Evolutionary conservation across 2,329 filamentous ascomycete species (phyloP), one percentile per base, ranked within the genome.

Genomic region (Fusarium acutatum): DNA sequence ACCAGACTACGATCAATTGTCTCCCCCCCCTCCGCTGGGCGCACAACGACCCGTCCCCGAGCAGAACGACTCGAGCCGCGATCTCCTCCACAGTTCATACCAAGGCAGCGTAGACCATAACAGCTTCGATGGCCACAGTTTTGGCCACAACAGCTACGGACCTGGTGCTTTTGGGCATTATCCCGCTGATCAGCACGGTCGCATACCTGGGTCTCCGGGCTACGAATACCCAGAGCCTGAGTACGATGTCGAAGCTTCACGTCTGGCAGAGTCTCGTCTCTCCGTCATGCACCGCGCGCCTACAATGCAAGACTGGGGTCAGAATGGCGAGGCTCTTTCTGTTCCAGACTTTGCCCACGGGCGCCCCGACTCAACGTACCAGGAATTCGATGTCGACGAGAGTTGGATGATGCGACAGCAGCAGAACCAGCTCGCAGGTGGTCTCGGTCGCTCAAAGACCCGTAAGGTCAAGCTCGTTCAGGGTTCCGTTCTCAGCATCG

Each of bases 391-490:
- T 15, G 67, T 64, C 30, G 72, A 76, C 13, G 74, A 76, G 64
- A 76, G 74, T 44, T 76, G 74, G 74, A 68, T 76, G 64, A 72
- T 71, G 67, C 74, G 74, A 37, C 74, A 76, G 60, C 74, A 76
- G 46, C 64, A 72, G 53, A n/a, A 60, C 28, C 63, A 64, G 10
- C 13, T 52, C 15, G 28, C 20, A 38, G 71, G 72, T 7, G 75
- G 75, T n/a, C 68, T 77, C 11, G 72, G 67, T 18, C 73, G 75
- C n/a, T 74, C 67, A 41, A 72, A 72, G 44, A 77, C 75, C 3
- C 75, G 75, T 0, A 77, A 77, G 35, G 66, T 77, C 67, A 77
- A 77, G 71, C 75, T 77, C 15, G 75, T 77, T 5, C 72, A 77
- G 37, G 75, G 75, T 22, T 77, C 75, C 24, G 75, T 77, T n/a